These are phyloP conservation scores for Stemphylium vesicarium DNA, from an alignment of 2,329 filamentous ascomycete species.

Conservation along the genomic window DNA sequence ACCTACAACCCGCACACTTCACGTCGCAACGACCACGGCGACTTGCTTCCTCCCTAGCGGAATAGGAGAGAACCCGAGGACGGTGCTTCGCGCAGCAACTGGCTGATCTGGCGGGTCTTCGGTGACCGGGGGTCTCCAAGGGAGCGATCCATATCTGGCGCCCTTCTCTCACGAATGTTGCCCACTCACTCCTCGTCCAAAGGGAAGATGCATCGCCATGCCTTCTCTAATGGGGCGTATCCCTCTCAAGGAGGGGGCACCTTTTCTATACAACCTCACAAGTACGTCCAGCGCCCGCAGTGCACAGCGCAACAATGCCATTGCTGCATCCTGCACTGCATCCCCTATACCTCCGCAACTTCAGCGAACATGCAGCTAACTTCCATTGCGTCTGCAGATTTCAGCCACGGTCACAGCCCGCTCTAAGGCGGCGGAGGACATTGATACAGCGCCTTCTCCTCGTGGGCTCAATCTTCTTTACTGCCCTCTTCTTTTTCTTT, in stretches of 20 bases:
- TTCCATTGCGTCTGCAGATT: constrained; percentile 65
- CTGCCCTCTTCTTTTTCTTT: constrained; percentile 74
- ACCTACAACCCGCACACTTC: constrained; percentile 6
- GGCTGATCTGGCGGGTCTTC: constrained; percentile 43
- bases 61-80: constrained; percentile 13
- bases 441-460: constrained; percentile 72
- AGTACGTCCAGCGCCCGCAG: constrained; percentile 62
- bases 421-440: constrained; percentile 74
- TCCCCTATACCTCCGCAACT: constrained; percentile 25
- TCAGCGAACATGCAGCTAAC: constrained; percentile 39
- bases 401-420: constrained; percentile 79
- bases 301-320: constrained; percentile 27
- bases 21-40: constrained; percentile 18
- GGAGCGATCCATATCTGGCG: constrained; percentile 38
- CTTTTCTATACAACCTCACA: constrained; percentile 88
- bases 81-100: constrained; percentile 23
- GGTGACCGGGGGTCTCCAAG: constrained; percentile 46
- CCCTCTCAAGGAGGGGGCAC: constrained; percentile 70
- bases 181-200: constrained; percentile 63
- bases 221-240: constrained; percentile 82
- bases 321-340: constrained; percentile 22
- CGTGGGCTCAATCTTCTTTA: constrained; percentile 61
- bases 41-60: constrained; percentile 15
- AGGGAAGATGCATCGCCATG: constrained; percentile 86
- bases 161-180: constrained; percentile 58